Evolutionary conservation across 305 asterid genomes (phyloP), one percentile per base, ranked within the genome.

Genomic region (Fraxinus albicans): DNA sequence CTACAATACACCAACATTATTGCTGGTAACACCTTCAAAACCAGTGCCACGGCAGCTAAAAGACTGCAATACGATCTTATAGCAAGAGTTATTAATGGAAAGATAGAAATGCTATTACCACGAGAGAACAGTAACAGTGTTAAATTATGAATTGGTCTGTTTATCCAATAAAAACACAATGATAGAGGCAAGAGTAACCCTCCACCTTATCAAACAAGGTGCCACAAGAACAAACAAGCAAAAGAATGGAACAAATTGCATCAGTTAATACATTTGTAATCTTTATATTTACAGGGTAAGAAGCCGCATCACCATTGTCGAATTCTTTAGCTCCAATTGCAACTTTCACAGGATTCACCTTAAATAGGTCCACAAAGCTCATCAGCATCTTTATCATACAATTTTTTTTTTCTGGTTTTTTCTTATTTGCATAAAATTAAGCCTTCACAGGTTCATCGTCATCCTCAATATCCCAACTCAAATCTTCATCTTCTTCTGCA

Each of bases 401-500:
- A 15, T 27, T 27, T 27, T 0, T 53, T 58, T 5, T 17, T 25
- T 25, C 25, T n/a, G 8, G 67, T n/a, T 17, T 15, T 58, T 6
- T 25, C 8, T 15, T 38, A 67, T 29, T 36, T 70, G n/a, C 72
- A 21, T 19, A 36, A 69, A 8, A 81, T 91, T 87, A 91, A 86
- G 88, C 80, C 81, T 92, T 90, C 83, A 83, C 87, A 33, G 91
- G 91, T 83, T 88, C 87, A 38, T 93, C 98, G 63, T 95, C 98
- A 72, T 95, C 98, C 86, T 95, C 98, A 63, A 92, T 90, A 86
- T 95, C 98, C 97, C 96, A 95, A 87, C 92, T 89, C 93, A 93
- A 93, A 83, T 93, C 95, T 79, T 91, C 96, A 70, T 93, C 98
- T 63, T 91, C 98, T 25, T 92, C 98, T 21, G 87, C 93, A 78